Conservation (phyloP, 2,329 filamentous ascomycete species). For the Coleophoma eucalyptorum region DNA sequence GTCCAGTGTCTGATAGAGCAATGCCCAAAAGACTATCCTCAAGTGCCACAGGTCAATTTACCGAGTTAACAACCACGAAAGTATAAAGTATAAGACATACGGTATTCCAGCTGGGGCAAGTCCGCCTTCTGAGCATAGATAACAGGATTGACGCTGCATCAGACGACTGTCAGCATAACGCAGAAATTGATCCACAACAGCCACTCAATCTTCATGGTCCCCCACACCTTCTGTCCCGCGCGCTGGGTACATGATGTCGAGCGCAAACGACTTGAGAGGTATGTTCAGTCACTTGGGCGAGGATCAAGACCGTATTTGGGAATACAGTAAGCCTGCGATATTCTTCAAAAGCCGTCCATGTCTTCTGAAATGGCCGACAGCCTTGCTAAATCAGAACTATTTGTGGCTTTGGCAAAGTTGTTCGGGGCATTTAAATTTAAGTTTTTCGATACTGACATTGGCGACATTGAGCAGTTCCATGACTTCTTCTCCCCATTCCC, state of each 20-base stretch:
- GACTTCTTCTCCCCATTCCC: constrained; percentile 13
- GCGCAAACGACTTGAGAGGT: constrained; percentile 10
- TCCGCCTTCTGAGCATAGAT: neutral
- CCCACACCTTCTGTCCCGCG: constrained; percentile 10
- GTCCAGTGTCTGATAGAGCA: too few species aligned
- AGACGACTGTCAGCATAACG: constrained; percentile 15
- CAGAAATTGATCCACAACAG: constrained; percentile 12
- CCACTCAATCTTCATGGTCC: constrained; percentile 9
- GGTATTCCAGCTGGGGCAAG: constrained; percentile 7
- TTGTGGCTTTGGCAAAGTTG: constrained; percentile 9
- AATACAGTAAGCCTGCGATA: constrained; percentile 6
- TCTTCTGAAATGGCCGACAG: neutral
- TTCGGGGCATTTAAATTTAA: constrained; percentile 8
- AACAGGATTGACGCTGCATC: neutral
- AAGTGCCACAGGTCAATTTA: constrained; percentile 9
- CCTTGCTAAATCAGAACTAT: constrained; percentile 13
- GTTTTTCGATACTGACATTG: constrained; percentile 7
- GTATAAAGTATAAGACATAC: constrained; percentile 7
- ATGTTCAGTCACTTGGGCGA: constrained; percentile 8
- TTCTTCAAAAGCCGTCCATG: neutral
- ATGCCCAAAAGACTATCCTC: neutral
- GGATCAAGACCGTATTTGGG: constrained; percentile 9
- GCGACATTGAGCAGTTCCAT: constrained; percentile 10
- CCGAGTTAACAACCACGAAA: constrained; percentile 10
- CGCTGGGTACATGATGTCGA: constrained; percentile 9